Conservation (phyloP, 2,329 filamentous ascomycete genomes). For the Cercospora nicotianae region DNA sequence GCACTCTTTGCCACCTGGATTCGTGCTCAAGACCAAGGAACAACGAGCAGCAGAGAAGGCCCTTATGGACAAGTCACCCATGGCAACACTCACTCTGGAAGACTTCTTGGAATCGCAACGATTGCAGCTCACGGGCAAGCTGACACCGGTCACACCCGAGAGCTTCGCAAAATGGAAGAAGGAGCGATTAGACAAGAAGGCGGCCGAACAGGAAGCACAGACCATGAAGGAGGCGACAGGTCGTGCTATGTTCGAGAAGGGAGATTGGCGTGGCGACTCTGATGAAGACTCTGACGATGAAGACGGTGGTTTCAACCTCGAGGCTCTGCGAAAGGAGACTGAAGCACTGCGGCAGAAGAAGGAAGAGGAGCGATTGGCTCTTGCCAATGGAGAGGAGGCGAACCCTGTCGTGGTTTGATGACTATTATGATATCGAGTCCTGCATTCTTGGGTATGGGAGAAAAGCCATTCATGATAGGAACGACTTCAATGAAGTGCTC, state of each 20-base stretch:
- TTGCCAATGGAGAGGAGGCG: constrained; percentile 17
- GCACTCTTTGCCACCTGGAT: constrained; percentile 91
- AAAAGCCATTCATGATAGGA: constrained; percentile 5
- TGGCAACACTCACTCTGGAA: constrained; percentile 92
- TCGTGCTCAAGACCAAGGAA: constrained; percentile 96
- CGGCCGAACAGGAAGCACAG: constrained; percentile 84
- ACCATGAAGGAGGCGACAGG: constrained; percentile 95
- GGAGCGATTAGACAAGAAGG: constrained; percentile 91
- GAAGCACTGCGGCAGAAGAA: constrained; percentile 71
- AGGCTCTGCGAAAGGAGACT: constrained; percentile 80
- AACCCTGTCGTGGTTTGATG: constrained; percentile 15
- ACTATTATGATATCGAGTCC: constrained; percentile 1
- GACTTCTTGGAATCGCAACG: constrained; percentile 96
- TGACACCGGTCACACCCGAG: constrained; percentile 92
- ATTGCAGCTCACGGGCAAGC: constrained; percentile 85
- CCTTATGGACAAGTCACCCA: constrained; percentile 88
- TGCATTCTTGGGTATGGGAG: background rate
- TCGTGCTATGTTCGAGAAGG: constrained; percentile 91
- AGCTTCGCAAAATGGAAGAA: constrained; percentile 97
- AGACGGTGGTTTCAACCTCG: constrained; percentile 71
- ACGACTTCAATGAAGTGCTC: background rate
- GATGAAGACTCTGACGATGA: constrained; percentile 61
- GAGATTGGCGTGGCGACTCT: constrained; percentile 65
- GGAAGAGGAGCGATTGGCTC: constrained; percentile 69
- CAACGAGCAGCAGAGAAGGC: constrained; percentile 95